These are phyloP conservation scores for Fusarium guadeloupense DNA, from an alignment of 2,329 filamentous ascomycete species.

Conservation along the genomic window DNA sequence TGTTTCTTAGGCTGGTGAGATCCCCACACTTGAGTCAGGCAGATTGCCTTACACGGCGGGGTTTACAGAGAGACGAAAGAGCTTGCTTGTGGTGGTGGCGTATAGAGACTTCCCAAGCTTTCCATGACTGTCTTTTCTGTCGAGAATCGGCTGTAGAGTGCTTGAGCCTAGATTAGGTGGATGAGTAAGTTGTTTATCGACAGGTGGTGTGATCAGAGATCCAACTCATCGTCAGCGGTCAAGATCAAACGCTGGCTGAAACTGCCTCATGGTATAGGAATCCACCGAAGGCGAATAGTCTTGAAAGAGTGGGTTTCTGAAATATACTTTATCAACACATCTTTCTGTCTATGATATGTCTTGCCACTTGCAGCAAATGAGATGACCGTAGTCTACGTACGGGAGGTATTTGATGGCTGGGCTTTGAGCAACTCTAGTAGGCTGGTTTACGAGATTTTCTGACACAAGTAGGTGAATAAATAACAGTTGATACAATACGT, in stretches of 20 bases:
- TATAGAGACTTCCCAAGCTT: neutral
- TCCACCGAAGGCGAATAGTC: neutral
- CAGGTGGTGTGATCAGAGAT: slow-evolving; percentile 7
- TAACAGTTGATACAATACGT: too few relatives aligned
- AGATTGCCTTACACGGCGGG: neutral
- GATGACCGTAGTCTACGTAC: too few relatives aligned
- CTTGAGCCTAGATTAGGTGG: neutral
- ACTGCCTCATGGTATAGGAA: slow-evolving; percentile 2
- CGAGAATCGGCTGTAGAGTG: neutral
- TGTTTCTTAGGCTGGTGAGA: slow-evolving; percentile 2
- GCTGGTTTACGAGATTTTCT: too few relatives aligned
- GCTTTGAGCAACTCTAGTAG: too few relatives aligned
- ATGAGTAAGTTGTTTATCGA: neutral
- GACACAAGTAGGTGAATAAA: too few relatives aligned
- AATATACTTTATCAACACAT: neutral
- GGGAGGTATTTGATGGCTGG: too few relatives aligned
- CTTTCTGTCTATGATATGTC: neutral
- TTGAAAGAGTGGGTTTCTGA: neutral
- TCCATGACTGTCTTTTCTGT: neutral
- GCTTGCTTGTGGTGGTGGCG: neutral
- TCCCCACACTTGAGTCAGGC: neutral
- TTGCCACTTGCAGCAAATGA: too few relatives aligned
- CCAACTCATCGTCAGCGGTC: slow-evolving; percentile 1
- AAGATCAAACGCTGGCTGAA: neutral
- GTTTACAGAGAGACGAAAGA: neutral